phyloP scores from a whole-genome alignment of 2,329 filamentous ascomycete genomes.

The Elsinoe perseae region DNA sequence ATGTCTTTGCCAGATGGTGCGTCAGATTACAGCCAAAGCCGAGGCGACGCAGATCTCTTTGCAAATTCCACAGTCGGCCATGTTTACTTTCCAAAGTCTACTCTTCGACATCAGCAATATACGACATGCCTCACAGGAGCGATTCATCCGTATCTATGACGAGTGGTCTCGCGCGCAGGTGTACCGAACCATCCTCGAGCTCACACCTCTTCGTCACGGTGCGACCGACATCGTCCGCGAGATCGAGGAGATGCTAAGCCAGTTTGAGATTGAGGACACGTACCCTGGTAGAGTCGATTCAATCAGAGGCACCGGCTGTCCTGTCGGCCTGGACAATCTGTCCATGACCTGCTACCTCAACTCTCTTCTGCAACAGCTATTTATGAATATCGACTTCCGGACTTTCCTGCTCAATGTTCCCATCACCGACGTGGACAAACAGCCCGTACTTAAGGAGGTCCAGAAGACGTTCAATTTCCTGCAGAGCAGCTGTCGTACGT shows the following conservation, averaged over 20 bases:
- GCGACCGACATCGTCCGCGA: not conserved
- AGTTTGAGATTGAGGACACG: not conserved
- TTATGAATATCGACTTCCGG: constrained; percentile 87
- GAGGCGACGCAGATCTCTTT: not conserved
- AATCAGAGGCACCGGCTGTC: constrained; percentile 47
- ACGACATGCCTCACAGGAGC: not conserved
- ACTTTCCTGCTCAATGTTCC: constrained; percentile 61
- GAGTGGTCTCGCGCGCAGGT: not conserved
- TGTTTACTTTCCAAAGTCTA: not conserved
- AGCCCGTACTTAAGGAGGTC: constrained; percentile 66
- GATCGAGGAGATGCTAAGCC: not conserved
- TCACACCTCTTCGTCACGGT: not conserved
- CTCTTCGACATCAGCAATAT: not conserved
- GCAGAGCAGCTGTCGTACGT: constrained; percentile 71
- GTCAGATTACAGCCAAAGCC: not conserved
- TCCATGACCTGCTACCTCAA: constrained; percentile 98
- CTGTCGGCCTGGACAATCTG: constrained; percentile 82
- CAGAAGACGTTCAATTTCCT: constrained; percentile 76
- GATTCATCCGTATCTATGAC: not conserved
- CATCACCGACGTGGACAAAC: constrained; percentile 49
- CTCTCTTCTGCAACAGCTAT: constrained; percentile 86
- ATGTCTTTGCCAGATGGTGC: not conserved
- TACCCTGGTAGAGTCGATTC: constrained; percentile 4
- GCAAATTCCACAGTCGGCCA: not conserved
- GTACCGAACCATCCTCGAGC: not conserved